Conservation (phyloP, 495 filamentous ascomycete species). For the Chaetomidium leptoderma region DNA sequence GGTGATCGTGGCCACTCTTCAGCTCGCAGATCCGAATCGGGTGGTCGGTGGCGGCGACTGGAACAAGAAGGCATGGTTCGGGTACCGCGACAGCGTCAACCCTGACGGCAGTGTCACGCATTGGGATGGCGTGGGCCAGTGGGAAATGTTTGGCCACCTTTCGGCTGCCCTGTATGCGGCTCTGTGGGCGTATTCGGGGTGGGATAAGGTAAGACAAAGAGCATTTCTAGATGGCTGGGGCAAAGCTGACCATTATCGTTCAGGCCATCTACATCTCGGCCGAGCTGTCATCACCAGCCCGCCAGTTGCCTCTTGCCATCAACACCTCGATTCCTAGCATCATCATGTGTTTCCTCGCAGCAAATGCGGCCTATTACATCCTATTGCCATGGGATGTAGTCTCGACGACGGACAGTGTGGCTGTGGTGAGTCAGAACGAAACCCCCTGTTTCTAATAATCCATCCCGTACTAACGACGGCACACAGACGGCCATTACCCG, state of each 20-base stretch:
- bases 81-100: conserved; percentile 38
- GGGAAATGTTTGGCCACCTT: conserved; percentile 51
- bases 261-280: conserved; percentile 54
- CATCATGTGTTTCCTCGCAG: conserved; percentile 50
- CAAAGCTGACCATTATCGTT: neutral
- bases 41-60: conserved; percentile 48
- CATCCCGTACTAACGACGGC: too few relatives aligned
- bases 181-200: conserved; percentile 56
- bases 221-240: neutral
- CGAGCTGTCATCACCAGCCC: conserved; percentile 46
- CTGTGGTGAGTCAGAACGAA: conserved; percentile 44
- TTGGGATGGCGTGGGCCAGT: conserved; percentile 42
- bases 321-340: conserved; percentile 54
- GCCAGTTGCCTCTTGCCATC: conserved; percentile 53
- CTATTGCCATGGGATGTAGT: conserved; percentile 52
- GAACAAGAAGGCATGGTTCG: conserved; percentile 51
- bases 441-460: neutral
- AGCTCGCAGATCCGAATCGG: conserved; percentile 29
- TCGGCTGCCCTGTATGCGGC: conserved; percentile 53
- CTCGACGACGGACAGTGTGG: conserved; percentile 50
- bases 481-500: conserved; percentile 54
- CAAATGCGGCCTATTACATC: conserved; percentile 54
- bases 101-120: conserved; percentile 47
- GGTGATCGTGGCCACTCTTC: conserved; percentile 41
- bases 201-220: conserved; percentile 50